Conservation (phyloP, 306 rosid genomes). For the Cajanus cajan region DNA sequence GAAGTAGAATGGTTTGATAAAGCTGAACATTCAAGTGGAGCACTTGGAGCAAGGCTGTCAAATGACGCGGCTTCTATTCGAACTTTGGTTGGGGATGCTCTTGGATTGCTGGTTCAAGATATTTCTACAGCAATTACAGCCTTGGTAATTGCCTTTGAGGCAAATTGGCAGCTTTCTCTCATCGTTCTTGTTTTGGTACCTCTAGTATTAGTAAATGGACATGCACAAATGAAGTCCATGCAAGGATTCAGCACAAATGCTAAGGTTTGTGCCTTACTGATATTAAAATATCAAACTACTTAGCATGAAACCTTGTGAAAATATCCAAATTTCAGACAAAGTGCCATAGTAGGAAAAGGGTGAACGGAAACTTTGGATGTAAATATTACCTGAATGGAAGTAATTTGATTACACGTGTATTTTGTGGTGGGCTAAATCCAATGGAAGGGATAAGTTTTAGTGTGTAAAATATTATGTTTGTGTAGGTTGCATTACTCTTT, state of each 20-base stretch:
- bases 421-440: background rate
- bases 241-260: slow-evolving; percentile 63
- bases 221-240: slow-evolving; percentile 53
- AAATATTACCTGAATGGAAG: too few relatives aligned
- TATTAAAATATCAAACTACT: background rate
- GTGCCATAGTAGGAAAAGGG: background rate
- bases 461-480: background rate
- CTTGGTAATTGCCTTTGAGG: slow-evolving; percentile 56
- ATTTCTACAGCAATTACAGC: slow-evolving; percentile 49
- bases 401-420: background rate
- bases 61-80: slow-evolving; percentile 62
- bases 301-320: background rate
- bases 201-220: slow-evolving; percentile 50
- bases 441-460: background rate
- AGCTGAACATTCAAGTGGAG: slow-evolving; percentile 68
- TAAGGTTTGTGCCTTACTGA: slow-evolving; percentile 49
- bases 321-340: background rate
- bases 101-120: slow-evolving; percentile 62
- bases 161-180: slow-evolving; percentile 74
- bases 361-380: background rate
- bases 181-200: slow-evolving; percentile 60
- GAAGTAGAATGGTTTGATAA: slow-evolving; percentile 83
- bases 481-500: background rate
- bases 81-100: slow-evolving; percentile 70
- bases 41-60: slow-evolving; percentile 76